A percentile compares a stretch with the other conserved stretches of the same genome.
phyloP scores from a whole-genome alignment of 441 rosid species.

The Populus hybrid region DNA sequence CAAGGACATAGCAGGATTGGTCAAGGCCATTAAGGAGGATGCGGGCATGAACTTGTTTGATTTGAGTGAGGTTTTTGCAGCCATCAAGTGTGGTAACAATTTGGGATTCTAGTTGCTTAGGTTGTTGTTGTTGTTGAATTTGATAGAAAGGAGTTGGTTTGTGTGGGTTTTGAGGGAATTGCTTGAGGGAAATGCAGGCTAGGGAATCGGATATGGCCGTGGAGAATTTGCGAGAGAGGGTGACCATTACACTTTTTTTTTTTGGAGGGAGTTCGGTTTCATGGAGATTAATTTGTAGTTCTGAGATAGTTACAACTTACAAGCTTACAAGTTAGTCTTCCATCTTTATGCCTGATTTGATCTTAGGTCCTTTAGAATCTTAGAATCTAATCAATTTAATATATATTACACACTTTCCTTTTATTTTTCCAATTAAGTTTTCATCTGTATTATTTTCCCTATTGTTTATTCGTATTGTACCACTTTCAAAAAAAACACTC shows the following conservation, averaged over 20 bases:
- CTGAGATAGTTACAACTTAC: too few relatives aligned
- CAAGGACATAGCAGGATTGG: conserved; percentile 55
- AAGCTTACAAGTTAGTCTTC: background rate
- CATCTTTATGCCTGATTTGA: background rate
- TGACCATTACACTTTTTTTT: conserved; percentile 21
- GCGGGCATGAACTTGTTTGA: conserved; percentile 59
- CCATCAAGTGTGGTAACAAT: conserved; percentile 45
- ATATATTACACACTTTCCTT: too few relatives aligned
- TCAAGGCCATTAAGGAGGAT: conserved; percentile 45
- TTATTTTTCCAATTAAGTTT: too few relatives aligned
- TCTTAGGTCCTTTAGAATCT: background rate
- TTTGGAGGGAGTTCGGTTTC: background rate
- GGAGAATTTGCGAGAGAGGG: conserved; percentile 29
- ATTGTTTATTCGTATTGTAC: too few relatives aligned
- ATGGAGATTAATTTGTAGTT: background rate
- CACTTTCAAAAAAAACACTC: too few relatives aligned
- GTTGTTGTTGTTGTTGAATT: conserved; percentile 18
- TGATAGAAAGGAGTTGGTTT: conserved; percentile 25
- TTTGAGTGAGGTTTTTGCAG: conserved; percentile 38
- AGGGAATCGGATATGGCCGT: conserved; percentile 12
- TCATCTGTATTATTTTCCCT: too few relatives aligned
- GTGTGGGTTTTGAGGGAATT: conserved; percentile 13
- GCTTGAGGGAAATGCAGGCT: conserved; percentile 20
- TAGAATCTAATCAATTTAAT: too few relatives aligned
- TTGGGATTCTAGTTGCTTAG: conserved; percentile 31